Evolutionary conservation across 2,329 filamentous ascomycete species (phyloP).

Genomic region (Metarhizium rileyi): DNA sequence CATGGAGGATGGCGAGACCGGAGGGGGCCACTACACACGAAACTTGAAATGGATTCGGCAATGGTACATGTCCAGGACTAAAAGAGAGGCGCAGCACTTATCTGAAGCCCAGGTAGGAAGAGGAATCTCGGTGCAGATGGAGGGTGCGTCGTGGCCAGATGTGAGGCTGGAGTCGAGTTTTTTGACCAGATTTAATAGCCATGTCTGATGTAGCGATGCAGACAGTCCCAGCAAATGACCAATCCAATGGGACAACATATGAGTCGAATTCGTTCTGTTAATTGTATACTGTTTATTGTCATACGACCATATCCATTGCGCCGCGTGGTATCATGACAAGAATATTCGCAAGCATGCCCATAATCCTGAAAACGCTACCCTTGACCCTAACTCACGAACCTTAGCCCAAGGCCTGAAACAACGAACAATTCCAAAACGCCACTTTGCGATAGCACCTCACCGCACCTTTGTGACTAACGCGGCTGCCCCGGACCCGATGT

Average conservation of each 20-base stretch:
- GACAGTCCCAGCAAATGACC: not conserved
- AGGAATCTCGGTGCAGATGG: not conserved
- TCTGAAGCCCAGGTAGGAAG: conserved; percentile 3
- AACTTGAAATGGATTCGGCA: conserved; percentile 30
- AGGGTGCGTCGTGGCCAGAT: conserved; percentile 11
- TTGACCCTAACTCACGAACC: not conserved
- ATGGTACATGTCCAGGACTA: conserved; percentile 24
- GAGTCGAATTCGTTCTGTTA: not conserved
- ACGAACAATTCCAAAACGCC: not conserved
- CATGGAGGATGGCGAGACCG: conserved; percentile 18
- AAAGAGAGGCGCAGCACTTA: conserved; percentile 10
- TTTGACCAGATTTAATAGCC: conserved; percentile 19
- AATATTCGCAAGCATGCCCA: not conserved
- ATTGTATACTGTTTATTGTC: not conserved
- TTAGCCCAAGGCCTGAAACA: not conserved
- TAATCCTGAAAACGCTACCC: not conserved
- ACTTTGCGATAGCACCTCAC: not conserved
- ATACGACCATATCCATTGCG: not conserved
- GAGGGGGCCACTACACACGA: conserved; percentile 22
- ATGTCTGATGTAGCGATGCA: conserved; percentile 8
- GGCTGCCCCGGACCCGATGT: conserved; percentile 7
- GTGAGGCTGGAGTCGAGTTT: conserved; percentile 19
- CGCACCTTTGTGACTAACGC: not conserved
- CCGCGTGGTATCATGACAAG: not conserved
- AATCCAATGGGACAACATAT: not conserved